Evolutionary conservation across 768 basidiomycete species (phyloP).

Genomic region (Mycena crocata): DNA sequence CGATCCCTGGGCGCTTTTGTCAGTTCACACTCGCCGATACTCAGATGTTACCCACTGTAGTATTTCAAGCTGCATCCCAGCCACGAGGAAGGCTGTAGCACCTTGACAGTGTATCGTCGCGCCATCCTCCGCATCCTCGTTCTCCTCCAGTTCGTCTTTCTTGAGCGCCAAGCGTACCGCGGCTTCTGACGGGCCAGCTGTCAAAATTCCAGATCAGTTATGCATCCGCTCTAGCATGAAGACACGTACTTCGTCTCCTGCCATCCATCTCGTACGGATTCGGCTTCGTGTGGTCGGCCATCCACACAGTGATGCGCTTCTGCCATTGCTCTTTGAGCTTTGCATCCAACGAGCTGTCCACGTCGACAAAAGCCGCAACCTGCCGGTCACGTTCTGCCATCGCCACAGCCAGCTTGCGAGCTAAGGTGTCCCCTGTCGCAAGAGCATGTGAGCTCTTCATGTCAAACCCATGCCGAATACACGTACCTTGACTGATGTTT

Average conservation of each 20-base stretch:
- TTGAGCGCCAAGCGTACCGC: background rate
- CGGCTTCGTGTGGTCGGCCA: background rate
- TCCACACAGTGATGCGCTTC: background rate
- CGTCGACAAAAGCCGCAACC: background rate
- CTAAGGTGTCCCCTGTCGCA: conserved; percentile 1
- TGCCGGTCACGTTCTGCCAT: conserved; percentile 2
- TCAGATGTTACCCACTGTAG: conserved; percentile 14
- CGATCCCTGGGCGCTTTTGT: background rate
- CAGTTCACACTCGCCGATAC: background rate
- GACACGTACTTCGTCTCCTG: background rate
- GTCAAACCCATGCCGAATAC: background rate
- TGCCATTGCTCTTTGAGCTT: conserved; percentile 4
- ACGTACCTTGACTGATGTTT: conserved; percentile 31
- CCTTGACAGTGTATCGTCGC: background rate
- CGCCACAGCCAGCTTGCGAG: conserved; percentile 5
- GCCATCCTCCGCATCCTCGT: background rate
- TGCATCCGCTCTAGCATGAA: background rate
- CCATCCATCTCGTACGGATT: conserved; percentile 2
- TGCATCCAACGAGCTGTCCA: background rate
- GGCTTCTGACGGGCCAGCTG: background rate
- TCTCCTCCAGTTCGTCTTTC: background rate
- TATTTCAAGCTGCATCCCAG: conserved; percentile 17
- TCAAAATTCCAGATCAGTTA: background rate
- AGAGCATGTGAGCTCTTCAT: background rate
- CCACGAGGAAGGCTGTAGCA: conserved; percentile 5